These are phyloP conservation scores for Neoboletus magnificus DNA, from an alignment of 768 basidiomycete species.

Conservation along the genomic window DNA sequence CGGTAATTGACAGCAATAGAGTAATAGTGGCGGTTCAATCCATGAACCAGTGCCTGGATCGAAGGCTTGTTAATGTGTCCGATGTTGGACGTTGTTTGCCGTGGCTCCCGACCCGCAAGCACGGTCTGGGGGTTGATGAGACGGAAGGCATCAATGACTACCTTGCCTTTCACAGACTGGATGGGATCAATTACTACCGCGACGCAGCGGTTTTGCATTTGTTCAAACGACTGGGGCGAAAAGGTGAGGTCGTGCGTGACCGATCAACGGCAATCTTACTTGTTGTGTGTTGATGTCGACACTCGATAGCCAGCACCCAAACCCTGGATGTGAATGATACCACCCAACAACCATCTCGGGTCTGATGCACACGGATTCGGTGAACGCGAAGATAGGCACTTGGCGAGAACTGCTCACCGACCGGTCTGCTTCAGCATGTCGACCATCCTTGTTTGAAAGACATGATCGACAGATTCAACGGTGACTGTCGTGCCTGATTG, in stretches of 20 bases:
- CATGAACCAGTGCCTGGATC: slow-evolving; percentile 97
- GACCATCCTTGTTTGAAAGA: slow-evolving; percentile 97
- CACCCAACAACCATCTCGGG: slow-evolving; percentile 99
- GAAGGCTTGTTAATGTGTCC: slow-evolving; percentile 99
- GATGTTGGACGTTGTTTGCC: slow-evolving; percentile 97
- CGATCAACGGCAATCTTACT: slow-evolving; percentile 37
- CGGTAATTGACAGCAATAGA: slow-evolving; percentile 96
- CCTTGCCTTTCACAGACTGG: slow-evolving; percentile 97
- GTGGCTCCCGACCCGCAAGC: slow-evolving; percentile 88
- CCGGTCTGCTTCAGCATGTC: slow-evolving; percentile 99
- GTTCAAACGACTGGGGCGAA: slow-evolving; percentile 82
- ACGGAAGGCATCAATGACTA: slow-evolving; percentile 98
- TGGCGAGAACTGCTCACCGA: slow-evolving; percentile 50
- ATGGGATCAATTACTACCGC: slow-evolving; percentile 98
- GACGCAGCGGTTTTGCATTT: slow-evolving; percentile 87
- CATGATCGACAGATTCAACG: slow-evolving; percentile 97
- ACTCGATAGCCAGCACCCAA: slow-evolving; percentile 98
- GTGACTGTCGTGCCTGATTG: slow-evolving; percentile 97
- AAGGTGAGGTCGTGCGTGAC: slow-evolving; percentile 12
- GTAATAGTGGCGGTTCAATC: slow-evolving; percentile 97
- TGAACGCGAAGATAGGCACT: not conserved
- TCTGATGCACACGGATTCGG: slow-evolving; percentile 36
- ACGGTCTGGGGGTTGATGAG: slow-evolving; percentile 91
- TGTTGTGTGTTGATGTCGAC: slow-evolving; percentile 99
- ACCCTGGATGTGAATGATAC: slow-evolving; percentile 99